Base-by-base conservation (phyloP, 352 stramenopile genomes). In the Thalassiosira hispida region DNA sequence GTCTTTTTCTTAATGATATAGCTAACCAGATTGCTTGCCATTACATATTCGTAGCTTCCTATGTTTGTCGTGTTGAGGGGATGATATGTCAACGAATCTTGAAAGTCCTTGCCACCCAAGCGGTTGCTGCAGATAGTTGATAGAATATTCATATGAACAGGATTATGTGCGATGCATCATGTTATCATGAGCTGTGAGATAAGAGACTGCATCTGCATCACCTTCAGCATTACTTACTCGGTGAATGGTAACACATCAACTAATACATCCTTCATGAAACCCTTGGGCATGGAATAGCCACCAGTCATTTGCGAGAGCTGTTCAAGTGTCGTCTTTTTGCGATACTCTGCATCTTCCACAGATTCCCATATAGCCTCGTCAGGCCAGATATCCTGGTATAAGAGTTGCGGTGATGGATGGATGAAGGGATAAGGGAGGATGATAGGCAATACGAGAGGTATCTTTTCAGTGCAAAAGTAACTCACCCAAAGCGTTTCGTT, bases 291-390 rank as follows among this genome's bases (percentile, higher is more conserved):
- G 9, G 5, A 40, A 42, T 63, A 71, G 7, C 62, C 62, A 18
- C 62, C 47, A 27, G 11, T 3, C 62, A 71, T 71, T 63, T 71
- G 62, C 11, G 66, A 11, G 3, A 71, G 42, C 20, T 71, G 62
- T 18, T 71, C 62, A 22, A 71, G 18, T n/a, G 62, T 71, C 8
- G 62, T 71, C 18, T 71, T 71, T 8, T 71, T 71, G 42, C 62
- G 7, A 12, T 71, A 40, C 62, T 71, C 62, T 5, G 35, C 60
- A 18, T 75, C 51, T 3, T 69, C 66, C 4, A 75, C 22, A 40
- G 27, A 29, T 57, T 8, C 51, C 66, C 66, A 75, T 20, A 42
- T 29, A 18, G 22, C 44, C 8, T 49, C 35, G 29, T 57, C 38
- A 3, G 46, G 12, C 9, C 11, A 75, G 4, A 75, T 66, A 40